Base-by-base conservation (phyloP, 1,284 basidiomycete species). In the Schizophyllum amplum region DNA sequence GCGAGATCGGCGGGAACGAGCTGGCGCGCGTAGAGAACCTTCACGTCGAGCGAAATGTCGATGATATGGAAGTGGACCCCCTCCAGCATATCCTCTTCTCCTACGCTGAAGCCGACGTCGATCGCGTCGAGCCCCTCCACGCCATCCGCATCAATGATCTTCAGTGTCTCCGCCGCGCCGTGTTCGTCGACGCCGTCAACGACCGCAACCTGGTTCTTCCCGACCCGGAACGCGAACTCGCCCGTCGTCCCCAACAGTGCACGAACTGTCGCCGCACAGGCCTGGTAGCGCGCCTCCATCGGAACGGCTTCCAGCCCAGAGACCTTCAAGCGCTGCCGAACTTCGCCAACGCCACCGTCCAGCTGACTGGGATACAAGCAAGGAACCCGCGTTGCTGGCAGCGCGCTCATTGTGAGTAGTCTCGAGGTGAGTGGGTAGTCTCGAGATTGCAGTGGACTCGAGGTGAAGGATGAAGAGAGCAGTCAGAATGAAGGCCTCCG, bases 131-230 rank as follows among this genome's bases (percentile, higher is more conserved):
- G 17, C 4, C 57, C 57, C 4, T 24, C 51, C 13, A 55, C 50
- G 17, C 47, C 24, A 6, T 26, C 27, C 7, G 48, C 46, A 21
- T 55, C 54, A 22, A 52, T 25, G 21, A 47, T 52, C 11, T 24
- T 23, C 11, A 55, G 33, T 20, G 23, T 50, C 42, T 58, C 57
- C 22, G 24, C 47, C 23, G 53, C 33, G 24, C 55, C 48, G 5
- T 24, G 26, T 42, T 58, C 54, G 23, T 58, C 57, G 21, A 58
- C 22, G 52, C 57, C 54, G 27, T 55, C 57, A 21, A 58, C 50
- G 24, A 54, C 20, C 9, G 47, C 57, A 22, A 21, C 54, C 15
- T 27, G 6, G 17, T 51, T 27, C 26, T 52, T 47, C 13, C 57
- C 57, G 6, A 49, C 13, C 5, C 47, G 22, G 49, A 58, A 58